A percentile compares a stretch with the other conserved stretches of the same genome.
Conservation (phyloP, 495 filamentous ascomycete genomes). For the Penicillium flavigenum region DNA sequence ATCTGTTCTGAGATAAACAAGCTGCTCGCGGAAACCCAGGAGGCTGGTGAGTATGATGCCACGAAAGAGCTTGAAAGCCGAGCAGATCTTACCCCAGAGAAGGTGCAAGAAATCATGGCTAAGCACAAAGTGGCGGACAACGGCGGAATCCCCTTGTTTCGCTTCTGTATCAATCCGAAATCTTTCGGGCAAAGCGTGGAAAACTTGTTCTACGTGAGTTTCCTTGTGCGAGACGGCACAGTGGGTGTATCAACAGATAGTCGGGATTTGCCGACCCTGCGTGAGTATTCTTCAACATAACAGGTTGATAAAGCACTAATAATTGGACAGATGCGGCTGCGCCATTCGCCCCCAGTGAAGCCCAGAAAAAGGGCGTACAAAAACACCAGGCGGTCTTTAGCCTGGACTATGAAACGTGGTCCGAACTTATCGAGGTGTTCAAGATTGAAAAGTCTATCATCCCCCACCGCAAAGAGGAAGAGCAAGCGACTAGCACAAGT, state of each 20-base stretch:
- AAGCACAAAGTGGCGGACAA: conserved; percentile 57
- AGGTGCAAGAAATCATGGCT: conserved; percentile 48
- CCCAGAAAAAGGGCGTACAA: conserved; percentile 50
- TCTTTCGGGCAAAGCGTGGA: conserved; percentile 96
- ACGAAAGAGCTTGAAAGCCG: conserved; percentile 27
- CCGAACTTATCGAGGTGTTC: conserved; percentile 69
- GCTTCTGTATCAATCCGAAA: conserved; percentile 81
- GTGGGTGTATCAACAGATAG: conserved; percentile 65
- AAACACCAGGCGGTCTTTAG: conserved; percentile 83
- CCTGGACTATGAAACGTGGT: conserved; percentile 81
- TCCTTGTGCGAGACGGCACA: conserved; percentile 84
- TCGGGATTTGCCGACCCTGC: conserved; percentile 64
- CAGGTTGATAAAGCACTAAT: conserved; percentile 25
- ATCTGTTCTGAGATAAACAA: conserved; percentile 64
- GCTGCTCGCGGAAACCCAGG: conserved; percentile 41
- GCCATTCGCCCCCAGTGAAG: conserved; percentile 44
- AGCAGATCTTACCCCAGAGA: conserved; percentile 37
- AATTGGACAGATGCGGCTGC: conserved; percentile 34
- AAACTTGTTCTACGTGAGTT: conserved; percentile 95
- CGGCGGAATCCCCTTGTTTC: conserved; percentile 70
- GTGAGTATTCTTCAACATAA: conserved; percentile 49
- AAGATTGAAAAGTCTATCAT: conserved; percentile 78
- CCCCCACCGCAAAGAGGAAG: conserved; percentile 69
- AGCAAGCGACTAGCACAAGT: conserved; percentile 54
- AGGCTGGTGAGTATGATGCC: conserved; percentile 33